Evolutionary conservation across 257 asterid genomes (phyloP).

Genomic region (Solanum megistacrolobum): DNA sequence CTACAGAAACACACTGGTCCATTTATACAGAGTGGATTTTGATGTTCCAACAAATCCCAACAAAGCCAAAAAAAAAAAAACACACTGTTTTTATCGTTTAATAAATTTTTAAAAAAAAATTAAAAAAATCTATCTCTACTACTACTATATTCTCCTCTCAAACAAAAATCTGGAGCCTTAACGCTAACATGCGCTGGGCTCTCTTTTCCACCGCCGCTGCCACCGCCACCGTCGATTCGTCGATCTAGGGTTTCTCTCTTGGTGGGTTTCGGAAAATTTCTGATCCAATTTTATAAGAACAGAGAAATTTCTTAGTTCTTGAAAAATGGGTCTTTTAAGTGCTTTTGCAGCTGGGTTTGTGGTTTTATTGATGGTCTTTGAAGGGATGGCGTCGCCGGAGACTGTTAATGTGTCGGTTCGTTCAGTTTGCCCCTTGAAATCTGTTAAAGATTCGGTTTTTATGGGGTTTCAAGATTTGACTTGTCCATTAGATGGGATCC

Average conservation of each 20-base stretch:
- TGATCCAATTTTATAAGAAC: conserved; percentile 1
- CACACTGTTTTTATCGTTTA: not conserved
- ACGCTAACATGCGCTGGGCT: conserved; percentile 57
- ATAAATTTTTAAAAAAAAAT: rapidly evolving
- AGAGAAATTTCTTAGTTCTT: not conserved
- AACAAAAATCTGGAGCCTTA: conserved; percentile 25
- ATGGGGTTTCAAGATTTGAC: conserved; percentile 26
- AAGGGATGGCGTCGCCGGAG: conserved; percentile 36
- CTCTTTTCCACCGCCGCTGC: conserved; percentile 5
- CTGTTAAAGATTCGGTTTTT: conserved; percentile 48
- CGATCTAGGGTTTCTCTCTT: not conserved
- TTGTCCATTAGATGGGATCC: conserved; percentile 33
- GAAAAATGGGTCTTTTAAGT: conserved; percentile 33
- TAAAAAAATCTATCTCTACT: not conserved
- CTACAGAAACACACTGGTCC: not conserved
- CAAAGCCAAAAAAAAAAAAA: not conserved
- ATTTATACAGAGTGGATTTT: not conserved
- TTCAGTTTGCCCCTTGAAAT: conserved; percentile 35
- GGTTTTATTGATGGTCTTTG: conserved; percentile 30
- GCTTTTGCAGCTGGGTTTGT: conserved; percentile 28
- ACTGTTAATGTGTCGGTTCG: conserved; percentile 31
- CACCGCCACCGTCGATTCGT: conserved; percentile 4
- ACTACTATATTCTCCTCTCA: not conserved
- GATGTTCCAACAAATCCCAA: not conserved
- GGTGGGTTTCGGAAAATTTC: not conserved